Percentiles rank a stretch among this genome's conserved stretches.
phyloP scores from a whole-genome alignment of 2,329 filamentous ascomycete species.

The Zymoseptoria ardabiliae region DNA sequence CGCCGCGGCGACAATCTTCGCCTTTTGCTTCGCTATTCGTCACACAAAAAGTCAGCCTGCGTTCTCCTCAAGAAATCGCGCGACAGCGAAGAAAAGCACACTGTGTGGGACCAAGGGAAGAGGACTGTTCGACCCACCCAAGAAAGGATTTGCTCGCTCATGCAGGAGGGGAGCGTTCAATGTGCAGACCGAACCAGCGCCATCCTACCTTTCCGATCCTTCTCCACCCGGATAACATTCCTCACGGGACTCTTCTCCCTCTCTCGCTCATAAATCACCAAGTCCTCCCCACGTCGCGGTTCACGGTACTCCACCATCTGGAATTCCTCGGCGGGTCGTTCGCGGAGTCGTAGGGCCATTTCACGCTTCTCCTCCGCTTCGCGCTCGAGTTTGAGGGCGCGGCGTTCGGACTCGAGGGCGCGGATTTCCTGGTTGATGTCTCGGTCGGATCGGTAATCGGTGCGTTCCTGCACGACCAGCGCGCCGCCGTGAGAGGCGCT shows the following conservation, averaged over 20 bases:
- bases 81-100: neutral
- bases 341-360: slow-evolving; percentile 37
- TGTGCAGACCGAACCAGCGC: slow-evolving; percentile 71
- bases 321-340: slow-evolving; percentile 42
- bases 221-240: slow-evolving; percentile 65
- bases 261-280: slow-evolving; percentile 46
- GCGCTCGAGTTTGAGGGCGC: slow-evolving; percentile 52
- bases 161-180: slow-evolving; percentile 23
- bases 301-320: slow-evolving; percentile 42
- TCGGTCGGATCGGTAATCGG: slow-evolving; percentile 39
- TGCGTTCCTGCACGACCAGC: slow-evolving; percentile 44
- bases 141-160: neutral
- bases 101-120: neutral
- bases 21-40: slow-evolving; percentile 35
- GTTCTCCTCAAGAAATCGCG: slow-evolving; percentile 6
- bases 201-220: slow-evolving; percentile 95
- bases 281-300: slow-evolving; percentile 47
- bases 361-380: slow-evolving; percentile 39
- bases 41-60: slow-evolving; percentile 11
- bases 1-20: slow-evolving; percentile 39
- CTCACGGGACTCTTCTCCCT: slow-evolving; percentile 37
- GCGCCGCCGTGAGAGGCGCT: slow-evolving; percentile 10
- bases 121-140: neutral
- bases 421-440: slow-evolving; percentile 68
- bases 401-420: slow-evolving; percentile 55